Conservation (phyloP, 441 rosid species). For the Codiaeum variegatum region DNA sequence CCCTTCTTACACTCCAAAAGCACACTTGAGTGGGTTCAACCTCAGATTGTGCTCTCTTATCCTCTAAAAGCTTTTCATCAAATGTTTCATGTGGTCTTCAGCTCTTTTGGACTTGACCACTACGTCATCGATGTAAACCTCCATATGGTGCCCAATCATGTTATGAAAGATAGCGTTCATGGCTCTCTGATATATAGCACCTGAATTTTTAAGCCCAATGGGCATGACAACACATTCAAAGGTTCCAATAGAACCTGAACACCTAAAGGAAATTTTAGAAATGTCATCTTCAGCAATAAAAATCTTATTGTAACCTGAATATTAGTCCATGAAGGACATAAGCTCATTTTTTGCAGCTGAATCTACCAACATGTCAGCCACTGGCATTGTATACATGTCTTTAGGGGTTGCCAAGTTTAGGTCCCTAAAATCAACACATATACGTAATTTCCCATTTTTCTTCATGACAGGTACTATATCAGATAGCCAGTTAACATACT, state of each 20-base stretch:
- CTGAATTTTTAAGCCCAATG: background rate
- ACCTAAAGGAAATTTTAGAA: background rate
- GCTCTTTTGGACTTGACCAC: background rate
- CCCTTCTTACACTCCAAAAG: background rate
- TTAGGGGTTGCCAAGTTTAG: background rate
- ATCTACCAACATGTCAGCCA: background rate
- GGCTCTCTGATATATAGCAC: background rate
- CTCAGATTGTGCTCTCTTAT: background rate
- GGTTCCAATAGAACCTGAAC: background rate
- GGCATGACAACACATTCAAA: background rate
- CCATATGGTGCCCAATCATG: background rate
- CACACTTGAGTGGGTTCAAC: background rate
- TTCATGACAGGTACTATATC: no score
- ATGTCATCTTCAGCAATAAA: background rate
- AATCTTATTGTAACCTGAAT: background rate
- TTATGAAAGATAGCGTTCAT: background rate
- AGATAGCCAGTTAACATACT: background rate
- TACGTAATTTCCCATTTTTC: background rate
- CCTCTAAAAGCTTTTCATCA: background rate
- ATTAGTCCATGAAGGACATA: background rate
- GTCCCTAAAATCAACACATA: background rate
- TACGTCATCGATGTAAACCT: background rate
- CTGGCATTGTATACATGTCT: background rate
- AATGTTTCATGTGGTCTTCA: no score
- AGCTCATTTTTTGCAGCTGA: background rate